Evolutionary conservation across 768 basidiomycete species (phyloP).

Genomic region (Mycena floridula): DNA sequence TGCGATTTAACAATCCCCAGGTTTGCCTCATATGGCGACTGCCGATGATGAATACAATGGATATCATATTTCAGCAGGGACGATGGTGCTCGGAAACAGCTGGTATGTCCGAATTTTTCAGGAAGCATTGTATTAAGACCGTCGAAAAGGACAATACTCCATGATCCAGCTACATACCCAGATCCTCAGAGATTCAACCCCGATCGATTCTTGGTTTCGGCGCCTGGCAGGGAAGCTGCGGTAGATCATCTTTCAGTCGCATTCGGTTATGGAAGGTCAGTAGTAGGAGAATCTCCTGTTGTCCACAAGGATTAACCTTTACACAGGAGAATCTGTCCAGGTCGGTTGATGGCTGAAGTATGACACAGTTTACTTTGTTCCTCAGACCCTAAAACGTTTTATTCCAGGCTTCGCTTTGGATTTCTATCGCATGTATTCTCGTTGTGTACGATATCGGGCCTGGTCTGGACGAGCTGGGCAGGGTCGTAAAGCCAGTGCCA

Average conservation of each 20-base stretch:
- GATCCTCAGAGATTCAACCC: slow-evolving; percentile 45
- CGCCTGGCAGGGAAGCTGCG: slow-evolving; percentile 17
- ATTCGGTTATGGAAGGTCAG: slow-evolving; percentile 40
- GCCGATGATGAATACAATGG: slow-evolving; percentile 38
- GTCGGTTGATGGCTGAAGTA: slow-evolving; percentile 38
- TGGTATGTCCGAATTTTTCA: slow-evolving; percentile 22
- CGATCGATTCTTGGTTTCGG: slow-evolving; percentile 33
- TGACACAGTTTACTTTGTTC: too few relatives aligned
- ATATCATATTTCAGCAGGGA: slow-evolving; percentile 38
- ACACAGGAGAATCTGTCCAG: slow-evolving; percentile 44
- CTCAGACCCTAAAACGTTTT: too few relatives aligned
- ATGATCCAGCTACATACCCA: slow-evolving; percentile 38
- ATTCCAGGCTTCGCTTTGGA: slow-evolving; percentile 40
- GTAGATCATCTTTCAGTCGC: slow-evolving; percentile 28
- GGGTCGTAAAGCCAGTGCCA: slow-evolving; percentile 21
- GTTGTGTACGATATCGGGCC: slow-evolving; percentile 33
- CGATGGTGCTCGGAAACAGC: slow-evolving; percentile 35
- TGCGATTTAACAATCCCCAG: slow-evolving; percentile 12
- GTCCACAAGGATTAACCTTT: too few relatives aligned
- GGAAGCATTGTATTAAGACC: background rate
- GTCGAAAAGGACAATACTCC: slow-evolving; percentile 39
- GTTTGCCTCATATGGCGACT: slow-evolving; percentile 31
- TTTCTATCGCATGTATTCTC: slow-evolving; percentile 38
- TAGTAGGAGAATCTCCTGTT: too few relatives aligned
- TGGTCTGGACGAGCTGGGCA: slow-evolving; percentile 29